These are phyloP conservation scores for Macadamia integrifolia DNA, from an alignment of 164 flowering plant genomes.

Conservation along the genomic window DNA sequence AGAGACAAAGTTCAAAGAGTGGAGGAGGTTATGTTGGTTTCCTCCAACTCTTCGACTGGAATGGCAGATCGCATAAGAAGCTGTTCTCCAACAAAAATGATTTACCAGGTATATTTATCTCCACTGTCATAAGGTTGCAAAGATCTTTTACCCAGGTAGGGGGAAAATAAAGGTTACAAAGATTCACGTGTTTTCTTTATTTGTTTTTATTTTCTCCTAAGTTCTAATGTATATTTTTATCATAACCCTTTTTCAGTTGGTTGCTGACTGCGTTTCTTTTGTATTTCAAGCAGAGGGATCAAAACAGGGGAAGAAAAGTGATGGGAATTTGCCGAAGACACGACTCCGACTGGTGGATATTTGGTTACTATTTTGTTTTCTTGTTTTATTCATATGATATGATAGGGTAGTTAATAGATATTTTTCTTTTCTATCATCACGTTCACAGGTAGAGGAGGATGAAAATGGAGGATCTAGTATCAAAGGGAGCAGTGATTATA, in stretches of 20 bases:
- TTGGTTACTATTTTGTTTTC: not conserved
- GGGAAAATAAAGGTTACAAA: no score
- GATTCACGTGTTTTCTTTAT: no score
- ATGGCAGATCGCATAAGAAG: constrained; percentile 78
- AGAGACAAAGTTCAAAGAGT: constrained; percentile 50
- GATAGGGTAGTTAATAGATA: not conserved
- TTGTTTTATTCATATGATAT: not conserved
- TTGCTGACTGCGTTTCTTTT: constrained; percentile 1
- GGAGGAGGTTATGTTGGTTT: constrained; percentile 77
- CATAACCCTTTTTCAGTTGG: not conserved
- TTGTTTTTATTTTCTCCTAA: no score
- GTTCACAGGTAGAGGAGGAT: constrained; percentile 58
- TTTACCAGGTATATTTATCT: constrained; percentile 42
- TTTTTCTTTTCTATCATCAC: not conserved
- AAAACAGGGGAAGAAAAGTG: constrained; percentile 64
- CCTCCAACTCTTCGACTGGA: constrained; percentile 92
- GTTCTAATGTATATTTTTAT: no score
- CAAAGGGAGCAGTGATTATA: constrained; percentile 63
- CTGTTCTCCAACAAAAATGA: constrained; percentile 67
- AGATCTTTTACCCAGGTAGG: no score
- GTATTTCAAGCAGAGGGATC: constrained; percentile 38
- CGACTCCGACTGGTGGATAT: constrained; percentile 43
- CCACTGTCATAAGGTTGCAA: not conserved
- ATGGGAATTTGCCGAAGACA: constrained; percentile 44
- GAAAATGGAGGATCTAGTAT: constrained; percentile 41